Evolutionary conservation across 106 monocot genomes (phyloP).

Genomic region (Allium sativum): DNA sequence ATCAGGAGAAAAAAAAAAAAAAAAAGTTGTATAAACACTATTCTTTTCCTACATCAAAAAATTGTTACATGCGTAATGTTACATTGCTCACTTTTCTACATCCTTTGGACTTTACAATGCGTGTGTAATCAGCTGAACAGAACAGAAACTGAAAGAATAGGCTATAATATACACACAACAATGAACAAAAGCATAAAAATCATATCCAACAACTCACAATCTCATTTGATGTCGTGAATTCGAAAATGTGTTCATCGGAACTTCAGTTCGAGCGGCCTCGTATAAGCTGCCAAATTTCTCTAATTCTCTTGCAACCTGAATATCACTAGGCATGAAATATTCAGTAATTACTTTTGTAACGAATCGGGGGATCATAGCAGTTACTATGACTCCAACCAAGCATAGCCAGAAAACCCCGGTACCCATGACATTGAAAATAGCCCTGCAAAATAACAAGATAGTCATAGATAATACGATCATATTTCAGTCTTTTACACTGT

Average conservation of each 20-base stretch:
- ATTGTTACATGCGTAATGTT: background rate
- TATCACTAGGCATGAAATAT: conserved; percentile 42
- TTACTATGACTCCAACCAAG: conserved; percentile 39
- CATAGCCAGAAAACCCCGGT: conserved; percentile 67
- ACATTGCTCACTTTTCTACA: background rate
- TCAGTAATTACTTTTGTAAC: conserved; percentile 25
- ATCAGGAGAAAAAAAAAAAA: background rate
- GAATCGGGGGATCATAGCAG: conserved; percentile 50
- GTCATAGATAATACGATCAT: background rate
- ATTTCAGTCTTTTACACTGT: background rate
- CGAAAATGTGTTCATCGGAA: conserved; percentile 22
- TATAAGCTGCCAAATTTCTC: conserved; percentile 31
- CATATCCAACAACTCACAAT: conserved; percentile 8
- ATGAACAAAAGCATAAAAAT: background rate
- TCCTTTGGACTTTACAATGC: background rate
- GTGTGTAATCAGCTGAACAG: conserved; percentile 4
- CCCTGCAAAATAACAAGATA: conserved; percentile 40
- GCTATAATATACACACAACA: conserved; percentile 17
- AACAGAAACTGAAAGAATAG: conserved; percentile 15
- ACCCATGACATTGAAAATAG: conserved; percentile 64
- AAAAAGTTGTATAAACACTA: conserved; percentile 9
- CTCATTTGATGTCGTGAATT: conserved; percentile 1
- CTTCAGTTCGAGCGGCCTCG: conserved; percentile 1
- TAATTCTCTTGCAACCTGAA: conserved; percentile 48
- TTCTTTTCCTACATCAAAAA: conserved; percentile 1